These are phyloP conservation scores for Clarkia xantiana DNA, from an alignment of 345 rosid species.

Conservation along the genomic window DNA sequence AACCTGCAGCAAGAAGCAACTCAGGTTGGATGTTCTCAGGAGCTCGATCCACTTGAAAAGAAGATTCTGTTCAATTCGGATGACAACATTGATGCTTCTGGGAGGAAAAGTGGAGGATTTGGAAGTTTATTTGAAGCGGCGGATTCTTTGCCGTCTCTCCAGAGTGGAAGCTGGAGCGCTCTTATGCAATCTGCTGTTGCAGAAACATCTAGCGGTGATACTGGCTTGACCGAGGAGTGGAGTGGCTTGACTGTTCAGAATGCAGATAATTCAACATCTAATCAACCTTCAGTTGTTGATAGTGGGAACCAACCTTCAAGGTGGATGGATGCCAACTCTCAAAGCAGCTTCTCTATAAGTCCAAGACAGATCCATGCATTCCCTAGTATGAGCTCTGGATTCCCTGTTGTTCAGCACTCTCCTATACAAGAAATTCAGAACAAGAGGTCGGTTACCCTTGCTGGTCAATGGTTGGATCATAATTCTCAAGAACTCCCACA, in stretches of 20 bases:
- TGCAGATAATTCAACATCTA: slow-evolving; percentile 32
- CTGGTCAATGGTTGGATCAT: slow-evolving; percentile 29
- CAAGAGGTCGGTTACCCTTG: slow-evolving; percentile 20
- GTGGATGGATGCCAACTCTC: slow-evolving; percentile 37
- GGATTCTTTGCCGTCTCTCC: slow-evolving; percentile 35
- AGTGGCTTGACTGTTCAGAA: slow-evolving; percentile 49
- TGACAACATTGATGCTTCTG: slow-evolving; percentile 31
- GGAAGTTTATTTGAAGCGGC: slow-evolving; percentile 22
- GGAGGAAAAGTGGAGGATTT: slow-evolving; percentile 36
- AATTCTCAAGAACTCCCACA: slow-evolving; percentile 21
- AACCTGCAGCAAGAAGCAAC: slow-evolving; percentile 27
- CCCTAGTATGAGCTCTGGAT: slow-evolving; percentile 19
- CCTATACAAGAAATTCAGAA: slow-evolving; percentile 16
- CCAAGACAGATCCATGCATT: slow-evolving; percentile 18
- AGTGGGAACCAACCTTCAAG: slow-evolving; percentile 35
- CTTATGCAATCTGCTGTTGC: slow-evolving; percentile 89
- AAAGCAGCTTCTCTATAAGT: slow-evolving; percentile 20
- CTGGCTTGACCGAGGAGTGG: slow-evolving; percentile 57
- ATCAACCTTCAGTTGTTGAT: slow-evolving; percentile 29
- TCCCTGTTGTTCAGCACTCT: slow-evolving; percentile 41
- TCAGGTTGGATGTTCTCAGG: slow-evolving; percentile 25
- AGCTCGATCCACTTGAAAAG: slow-evolving; percentile 68
- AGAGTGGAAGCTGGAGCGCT: slow-evolving; percentile 94
- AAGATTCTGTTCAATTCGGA: slow-evolving; percentile 59
- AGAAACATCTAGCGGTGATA: slow-evolving; percentile 66